phyloP scores from a whole-genome alignment of 805 yeast species.

The Saccharomycopsis malanga region DNA sequence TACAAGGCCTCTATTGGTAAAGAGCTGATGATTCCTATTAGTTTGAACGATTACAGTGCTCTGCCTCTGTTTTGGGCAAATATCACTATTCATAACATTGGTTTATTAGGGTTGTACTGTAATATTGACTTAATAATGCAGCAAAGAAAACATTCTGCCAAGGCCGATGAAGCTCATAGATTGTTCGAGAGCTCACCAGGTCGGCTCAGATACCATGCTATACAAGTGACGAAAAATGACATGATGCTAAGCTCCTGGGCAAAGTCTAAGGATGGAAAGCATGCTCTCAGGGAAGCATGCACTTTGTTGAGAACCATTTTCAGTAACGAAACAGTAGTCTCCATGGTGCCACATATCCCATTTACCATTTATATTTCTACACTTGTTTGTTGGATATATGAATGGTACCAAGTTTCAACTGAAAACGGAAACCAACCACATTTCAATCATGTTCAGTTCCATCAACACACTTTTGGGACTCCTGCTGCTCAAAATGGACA shows the following conservation, averaged over 20 bases:
- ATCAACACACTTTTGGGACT: too few relatives aligned
- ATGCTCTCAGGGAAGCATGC: conserved; percentile 26
- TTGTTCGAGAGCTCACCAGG: not conserved
- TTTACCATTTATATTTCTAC: conserved; percentile 21
- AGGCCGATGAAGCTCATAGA: not conserved
- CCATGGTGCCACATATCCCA: conserved; percentile 25
- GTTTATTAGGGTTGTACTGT: conserved; percentile 26
- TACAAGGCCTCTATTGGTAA: conserved; percentile 20
- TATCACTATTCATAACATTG: conserved; percentile 25
- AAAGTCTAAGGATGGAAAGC: conserved; percentile 26
- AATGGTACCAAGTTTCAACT: not conserved
- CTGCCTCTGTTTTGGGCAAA: conserved; percentile 32
- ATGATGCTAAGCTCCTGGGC: conserved; percentile 25
- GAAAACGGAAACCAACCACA: too few relatives aligned
- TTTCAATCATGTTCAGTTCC: too few relatives aligned
- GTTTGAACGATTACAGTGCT: conserved; percentile 29
- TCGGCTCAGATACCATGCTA: not conserved
- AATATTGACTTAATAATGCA: conserved; percentile 23
- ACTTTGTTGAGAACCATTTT: conserved; percentile 24
- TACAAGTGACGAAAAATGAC: conserved; percentile 22
- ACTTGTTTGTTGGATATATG: conserved; percentile 23
- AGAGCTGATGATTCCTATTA: conserved; percentile 10
- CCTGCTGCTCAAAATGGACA: too few relatives aligned
- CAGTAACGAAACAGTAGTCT: not conserved
- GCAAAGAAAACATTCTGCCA: conserved; percentile 7